phyloP scores from a whole-genome alignment of 176 grass and related monocot genomes.

The Triticum timopheevii region DNA sequence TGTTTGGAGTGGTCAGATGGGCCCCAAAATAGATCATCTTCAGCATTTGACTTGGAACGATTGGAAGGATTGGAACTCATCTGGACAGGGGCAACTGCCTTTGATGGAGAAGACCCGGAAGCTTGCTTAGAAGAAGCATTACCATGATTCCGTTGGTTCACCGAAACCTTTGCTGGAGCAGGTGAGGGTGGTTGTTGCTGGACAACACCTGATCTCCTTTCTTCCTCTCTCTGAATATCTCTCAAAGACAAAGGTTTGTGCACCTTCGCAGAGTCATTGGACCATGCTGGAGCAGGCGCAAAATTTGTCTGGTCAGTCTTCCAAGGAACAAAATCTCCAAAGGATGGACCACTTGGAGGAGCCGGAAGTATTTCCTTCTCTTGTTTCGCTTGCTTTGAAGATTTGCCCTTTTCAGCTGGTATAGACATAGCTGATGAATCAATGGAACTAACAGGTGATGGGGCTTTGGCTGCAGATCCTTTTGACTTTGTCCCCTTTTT shows the following conservation, averaged over 20 bases:
- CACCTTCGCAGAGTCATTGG: slow-evolving; percentile 63
- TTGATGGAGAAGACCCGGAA: slow-evolving; percentile 85
- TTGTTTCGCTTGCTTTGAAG: slow-evolving; percentile 49
- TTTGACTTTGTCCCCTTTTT: slow-evolving; percentile 85
- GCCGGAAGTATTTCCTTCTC: slow-evolving; percentile 63
- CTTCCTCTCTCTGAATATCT: slow-evolving; percentile 91
- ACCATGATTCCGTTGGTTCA: slow-evolving; percentile 50
- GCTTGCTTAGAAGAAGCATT: slow-evolving; percentile 65
- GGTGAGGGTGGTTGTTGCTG: slow-evolving; percentile 48
- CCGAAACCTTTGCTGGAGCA: slow-evolving; percentile 43
- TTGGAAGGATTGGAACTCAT: slow-evolving; percentile 49
- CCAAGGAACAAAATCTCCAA: slow-evolving; percentile 95
- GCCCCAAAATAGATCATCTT: slow-evolving; percentile 99
- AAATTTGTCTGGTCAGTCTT: slow-evolving; percentile 69
- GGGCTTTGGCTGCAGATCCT: slow-evolving; percentile 49
- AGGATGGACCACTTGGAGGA: slow-evolving; percentile 67
- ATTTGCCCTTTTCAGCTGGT: slow-evolving; percentile 54
- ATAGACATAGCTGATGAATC: slow-evolving; percentile 46
- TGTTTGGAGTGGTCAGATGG: slow-evolving; percentile 74
- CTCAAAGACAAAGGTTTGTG: slow-evolving; percentile 74
- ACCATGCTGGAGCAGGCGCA: slow-evolving; percentile 78
- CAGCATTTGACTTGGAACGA: slow-evolving; percentile 63
- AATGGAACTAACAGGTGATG: slow-evolving; percentile 45
- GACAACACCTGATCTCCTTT: slow-evolving; percentile 50
- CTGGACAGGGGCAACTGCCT: slow-evolving; percentile 55